These are phyloP conservation scores for Casuarina equisetifolia DNA, from an alignment of 306 rosid genomes.

Conservation along the genomic window DNA sequence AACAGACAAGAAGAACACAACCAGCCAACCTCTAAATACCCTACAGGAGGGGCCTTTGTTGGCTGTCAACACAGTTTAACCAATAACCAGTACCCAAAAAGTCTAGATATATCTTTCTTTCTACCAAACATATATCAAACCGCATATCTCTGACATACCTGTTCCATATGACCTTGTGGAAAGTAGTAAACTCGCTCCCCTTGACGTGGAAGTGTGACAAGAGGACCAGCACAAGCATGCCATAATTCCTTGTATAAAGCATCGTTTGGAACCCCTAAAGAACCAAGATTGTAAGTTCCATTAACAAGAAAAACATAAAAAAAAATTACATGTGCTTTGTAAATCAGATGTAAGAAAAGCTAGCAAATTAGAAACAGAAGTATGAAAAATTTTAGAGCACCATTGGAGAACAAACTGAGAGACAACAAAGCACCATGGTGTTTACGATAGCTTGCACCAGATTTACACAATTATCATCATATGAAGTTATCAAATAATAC, in stretches of 20 bases:
- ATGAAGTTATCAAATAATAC: not conserved
- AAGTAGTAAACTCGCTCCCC: conserved; percentile 91
- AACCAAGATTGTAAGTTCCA: conserved; percentile 10
- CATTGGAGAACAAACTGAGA: not conserved
- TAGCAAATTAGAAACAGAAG: conserved; percentile 3
- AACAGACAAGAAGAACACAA: not conserved
- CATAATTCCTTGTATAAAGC: conserved; percentile 92
- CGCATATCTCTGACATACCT: conserved; percentile 43
- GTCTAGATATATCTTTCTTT: not conserved
- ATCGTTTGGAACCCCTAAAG: conserved; percentile 58
- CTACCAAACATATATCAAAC: not conserved
- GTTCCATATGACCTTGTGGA: conserved; percentile 99
- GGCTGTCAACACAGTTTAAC: not conserved
- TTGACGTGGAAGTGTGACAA: conserved; percentile 90
- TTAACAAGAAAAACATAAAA: not conserved
- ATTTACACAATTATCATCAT: not conserved
- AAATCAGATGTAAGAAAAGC: not conserved
- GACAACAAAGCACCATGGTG: not conserved
- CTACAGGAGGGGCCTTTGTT: not conserved
- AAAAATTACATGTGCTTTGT: not conserved
- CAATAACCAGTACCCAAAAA: not conserved
- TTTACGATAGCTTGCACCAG: not conserved
- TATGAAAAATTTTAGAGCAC: not conserved
- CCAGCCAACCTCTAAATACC: not conserved
- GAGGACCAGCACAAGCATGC: conserved; percentile 99